Evolutionary conservation across 2,329 filamentous ascomycete species (phyloP), one percentile per base, ranked within the genome.

Genomic region (Trichoderma hamatum): DNA sequence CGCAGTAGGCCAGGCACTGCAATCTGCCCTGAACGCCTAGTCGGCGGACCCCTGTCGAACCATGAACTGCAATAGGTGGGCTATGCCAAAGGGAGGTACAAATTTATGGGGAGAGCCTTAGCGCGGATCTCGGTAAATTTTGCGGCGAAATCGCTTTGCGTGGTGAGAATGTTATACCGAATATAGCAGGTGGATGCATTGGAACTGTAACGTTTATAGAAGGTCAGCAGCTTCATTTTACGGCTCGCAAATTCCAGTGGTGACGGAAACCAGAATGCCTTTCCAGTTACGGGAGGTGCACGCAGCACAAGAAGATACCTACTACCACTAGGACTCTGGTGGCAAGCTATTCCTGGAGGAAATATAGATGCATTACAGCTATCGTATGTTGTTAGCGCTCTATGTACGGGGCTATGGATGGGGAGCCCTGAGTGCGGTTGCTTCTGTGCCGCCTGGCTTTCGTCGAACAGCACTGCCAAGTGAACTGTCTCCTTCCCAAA

Each of bases 151-250:
- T 19, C 55, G 43, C 13, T 26, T 39, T 30, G 55, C 32, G 32
- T 43, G 51, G 60, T 51, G 28, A 62, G 43, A 62, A 9, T 34
- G 43, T 62, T 62, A 62, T 26, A 5, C 60, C 60, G n/a, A 62
- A 62, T 51, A 14, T 7, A 46, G 60, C 60, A 62, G 60, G 60
- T 62, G 46, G 24, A 34, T 24, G 9, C 51, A 16, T 26, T 52
- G 43, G 51, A 51, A 62, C 39, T 34, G 60, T 52, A 34, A n/a
- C 60, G 60, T 62, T 62, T 52, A 62, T 52, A 62, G 60, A 36
- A 62, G 60, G 46, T 62, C 11, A 49, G 43, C 39, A 10, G n/a
- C 51, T 49, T 62, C 43, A 36, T 62, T 62, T 51, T n/a, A 26
- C 60, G 43, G 6, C 24, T 32, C 3, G 60, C 60, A 62, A 62